These are phyloP conservation scores for Exophiala oligosperma DNA, from an alignment of 2,329 filamentous ascomycete species.

Conservation along the genomic window DNA sequence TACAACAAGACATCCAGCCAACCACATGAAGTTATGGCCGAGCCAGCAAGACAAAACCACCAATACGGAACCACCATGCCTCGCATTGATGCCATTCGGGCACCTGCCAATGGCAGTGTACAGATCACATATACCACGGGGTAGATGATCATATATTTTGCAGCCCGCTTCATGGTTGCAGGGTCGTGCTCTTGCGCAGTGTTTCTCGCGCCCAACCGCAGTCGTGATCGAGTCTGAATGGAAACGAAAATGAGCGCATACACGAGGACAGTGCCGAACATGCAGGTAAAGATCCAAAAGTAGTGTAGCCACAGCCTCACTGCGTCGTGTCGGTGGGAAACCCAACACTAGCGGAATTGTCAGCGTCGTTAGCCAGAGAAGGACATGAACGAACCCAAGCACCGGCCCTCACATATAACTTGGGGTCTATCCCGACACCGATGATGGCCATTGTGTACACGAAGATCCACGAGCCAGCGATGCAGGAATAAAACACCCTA, in stretches of 20 bases:
- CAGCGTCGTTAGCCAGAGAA: background rate
- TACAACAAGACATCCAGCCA: constrained; percentile 61
- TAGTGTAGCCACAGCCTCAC: constrained; percentile 55
- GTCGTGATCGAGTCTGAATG: constrained; percentile 9
- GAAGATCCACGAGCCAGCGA: constrained; percentile 49
- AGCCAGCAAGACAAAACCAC: constrained; percentile 54
- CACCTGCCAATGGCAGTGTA: constrained; percentile 63
- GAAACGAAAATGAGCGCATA: constrained; percentile 43
- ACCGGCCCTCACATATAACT: constrained; percentile 50
- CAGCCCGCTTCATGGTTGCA: constrained; percentile 42
- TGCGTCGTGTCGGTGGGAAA: constrained; percentile 43
- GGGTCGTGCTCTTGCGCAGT: constrained; percentile 37
- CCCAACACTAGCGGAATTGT: constrained; percentile 48
- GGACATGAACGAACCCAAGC: constrained; percentile 47
- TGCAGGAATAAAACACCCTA: constrained; percentile 44
- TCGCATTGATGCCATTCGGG: constrained; percentile 43
- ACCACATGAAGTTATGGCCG: constrained; percentile 59
- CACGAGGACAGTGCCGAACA: constrained; percentile 52
- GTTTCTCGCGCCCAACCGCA: constrained; percentile 31
- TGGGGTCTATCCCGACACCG: constrained; percentile 44
- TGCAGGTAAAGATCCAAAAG: constrained; percentile 55
- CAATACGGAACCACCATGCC: constrained; percentile 37
- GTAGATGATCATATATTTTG: constrained; percentile 50
- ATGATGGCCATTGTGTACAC: constrained; percentile 48
- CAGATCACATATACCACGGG: constrained; percentile 58